phyloP scores from a whole-genome alignment of 805 yeast genomes.

The Candida suzukii region DNA sequence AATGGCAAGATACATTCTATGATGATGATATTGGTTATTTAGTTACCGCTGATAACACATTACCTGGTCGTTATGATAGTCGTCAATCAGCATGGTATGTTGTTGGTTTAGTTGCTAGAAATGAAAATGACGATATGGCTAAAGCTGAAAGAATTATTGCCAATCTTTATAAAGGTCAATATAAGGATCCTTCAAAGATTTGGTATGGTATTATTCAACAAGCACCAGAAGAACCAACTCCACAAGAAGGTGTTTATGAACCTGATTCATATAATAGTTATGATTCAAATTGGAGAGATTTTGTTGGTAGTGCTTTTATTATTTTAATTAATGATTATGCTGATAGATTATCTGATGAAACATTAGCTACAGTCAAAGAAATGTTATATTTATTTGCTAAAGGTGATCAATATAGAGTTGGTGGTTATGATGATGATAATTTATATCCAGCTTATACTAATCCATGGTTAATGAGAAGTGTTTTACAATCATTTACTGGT shows the following conservation, averaged over 20 bases:
- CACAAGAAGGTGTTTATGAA: constrained; percentile 8
- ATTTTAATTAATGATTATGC: constrained; percentile 5
- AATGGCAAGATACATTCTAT: constrained; percentile 7
- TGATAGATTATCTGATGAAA: constrained; percentile 3
- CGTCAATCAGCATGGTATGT: constrained; percentile 9
- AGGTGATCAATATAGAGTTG: constrained; percentile 9
- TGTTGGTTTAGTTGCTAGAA: constrained; percentile 9
- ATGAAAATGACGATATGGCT: constrained; percentile 5
- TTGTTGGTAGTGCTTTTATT: constrained; percentile 9
- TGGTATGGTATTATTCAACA: constrained; percentile 10
- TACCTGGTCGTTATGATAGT: constrained; percentile 8
- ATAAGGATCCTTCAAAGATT: constrained; percentile 8
- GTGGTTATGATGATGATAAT: constrained; percentile 8
- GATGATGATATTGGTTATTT: constrained; percentile 7
- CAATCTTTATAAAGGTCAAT: constrained; percentile 5
- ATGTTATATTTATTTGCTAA: constrained; percentile 6
- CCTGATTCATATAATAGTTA: constrained; percentile 3
- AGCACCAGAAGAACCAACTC: constrained; percentile 9
- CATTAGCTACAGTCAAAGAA: constrained; percentile 2
- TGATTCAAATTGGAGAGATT: constrained; percentile 9
- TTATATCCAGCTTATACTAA: constrained; percentile 7
- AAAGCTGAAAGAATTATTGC: constrained; percentile 5
- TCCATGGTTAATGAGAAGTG: constrained; percentile 10
- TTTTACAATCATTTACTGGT: constrained; percentile 8
- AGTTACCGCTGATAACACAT: constrained; percentile 5